Percentiles rank a stretch among this genome's conserved stretches.
Conservation (phyloP, 2,329 filamentous ascomycete species). For the Botrytis paeoniae region DNA sequence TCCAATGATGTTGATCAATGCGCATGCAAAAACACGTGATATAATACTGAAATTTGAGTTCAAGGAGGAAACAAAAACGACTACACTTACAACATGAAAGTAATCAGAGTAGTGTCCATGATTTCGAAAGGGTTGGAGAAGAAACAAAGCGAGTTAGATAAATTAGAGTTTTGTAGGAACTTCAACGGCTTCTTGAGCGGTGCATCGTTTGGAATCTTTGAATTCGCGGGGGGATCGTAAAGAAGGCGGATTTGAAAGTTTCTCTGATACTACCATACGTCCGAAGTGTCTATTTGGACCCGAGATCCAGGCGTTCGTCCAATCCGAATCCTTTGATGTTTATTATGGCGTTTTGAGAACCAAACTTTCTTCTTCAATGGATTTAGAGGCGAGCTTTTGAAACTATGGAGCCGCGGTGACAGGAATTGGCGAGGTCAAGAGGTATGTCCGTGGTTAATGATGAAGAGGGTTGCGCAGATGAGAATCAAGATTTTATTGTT, state of each 20-base stretch:
- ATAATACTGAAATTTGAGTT: background rate
- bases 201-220: background rate
- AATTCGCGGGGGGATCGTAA: background rate
- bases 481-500: background rate
- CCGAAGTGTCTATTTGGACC: background rate
- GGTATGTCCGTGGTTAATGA: background rate
- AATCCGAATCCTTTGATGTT: background rate
- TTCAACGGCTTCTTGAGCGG: conserved; percentile 1
- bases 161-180: background rate
- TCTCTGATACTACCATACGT: conserved; percentile 3
- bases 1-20: conserved; percentile 3
- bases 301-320: background rate
- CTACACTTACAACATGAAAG: conserved; percentile 57
- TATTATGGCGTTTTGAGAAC: background rate
- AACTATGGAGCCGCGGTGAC: background rate
- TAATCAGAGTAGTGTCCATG: conserved; percentile 59
- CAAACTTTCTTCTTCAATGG: background rate
- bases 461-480: background rate
- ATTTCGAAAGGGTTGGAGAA: conserved; percentile 25
- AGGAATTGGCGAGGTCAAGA: background rate
- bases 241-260: background rate
- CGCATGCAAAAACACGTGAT: conserved; percentile 1
- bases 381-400: background rate
- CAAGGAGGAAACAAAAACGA: background rate
- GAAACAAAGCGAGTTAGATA: background rate